A percentile compares a stretch with the other conserved stretches of the same genome.
These are phyloP conservation scores for Talaromyces pinophilus DNA, from an alignment of 2,329 filamentous ascomycete genomes.

Conservation along the genomic window DNA sequence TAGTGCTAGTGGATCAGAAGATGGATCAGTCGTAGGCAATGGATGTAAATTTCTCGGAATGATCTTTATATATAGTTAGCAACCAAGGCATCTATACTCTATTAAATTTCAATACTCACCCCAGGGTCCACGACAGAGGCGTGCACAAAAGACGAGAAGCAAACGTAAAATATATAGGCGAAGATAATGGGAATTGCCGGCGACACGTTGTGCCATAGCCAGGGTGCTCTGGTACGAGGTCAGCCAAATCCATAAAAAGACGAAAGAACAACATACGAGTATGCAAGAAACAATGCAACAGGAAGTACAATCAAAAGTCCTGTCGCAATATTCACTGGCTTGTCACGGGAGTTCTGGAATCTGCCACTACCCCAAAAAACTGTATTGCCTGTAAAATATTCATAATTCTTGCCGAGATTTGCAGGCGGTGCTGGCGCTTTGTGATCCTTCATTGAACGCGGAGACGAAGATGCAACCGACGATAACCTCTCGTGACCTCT, in stretches of 20 bases:
- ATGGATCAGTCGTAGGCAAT: constrained; percentile 73
- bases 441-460: constrained; percentile 57
- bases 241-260: constrained; percentile 15
- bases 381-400: constrained; percentile 94
- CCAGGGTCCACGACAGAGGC: constrained; percentile 91
- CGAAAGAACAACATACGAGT: constrained; percentile 57
- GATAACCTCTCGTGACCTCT: constrained; percentile 80
- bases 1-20: constrained; percentile 77
- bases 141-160: constrained; percentile 89
- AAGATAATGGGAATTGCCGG: constrained; percentile 87
- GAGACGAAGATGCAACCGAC: constrained; percentile 77
- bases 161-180: constrained; percentile 87
- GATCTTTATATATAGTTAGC: constrained; percentile 60
- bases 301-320: constrained; percentile 78
- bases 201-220: constrained; percentile 82
- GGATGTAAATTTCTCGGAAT: constrained; percentile 88
- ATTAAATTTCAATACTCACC: constrained; percentile 57
- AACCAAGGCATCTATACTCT: neutral
- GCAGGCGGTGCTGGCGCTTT: constrained; percentile 34
- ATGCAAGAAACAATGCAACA: constrained; percentile 77
- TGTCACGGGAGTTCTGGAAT: constrained; percentile 81
- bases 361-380: constrained; percentile 84
- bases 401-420: constrained; percentile 70
- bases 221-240: constrained; percentile 61
- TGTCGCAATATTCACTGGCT: constrained; percentile 86